Base-by-base conservation (phyloP, 2,329 filamentous ascomycete genomes). In the Elsinoe necatrix region DNA sequence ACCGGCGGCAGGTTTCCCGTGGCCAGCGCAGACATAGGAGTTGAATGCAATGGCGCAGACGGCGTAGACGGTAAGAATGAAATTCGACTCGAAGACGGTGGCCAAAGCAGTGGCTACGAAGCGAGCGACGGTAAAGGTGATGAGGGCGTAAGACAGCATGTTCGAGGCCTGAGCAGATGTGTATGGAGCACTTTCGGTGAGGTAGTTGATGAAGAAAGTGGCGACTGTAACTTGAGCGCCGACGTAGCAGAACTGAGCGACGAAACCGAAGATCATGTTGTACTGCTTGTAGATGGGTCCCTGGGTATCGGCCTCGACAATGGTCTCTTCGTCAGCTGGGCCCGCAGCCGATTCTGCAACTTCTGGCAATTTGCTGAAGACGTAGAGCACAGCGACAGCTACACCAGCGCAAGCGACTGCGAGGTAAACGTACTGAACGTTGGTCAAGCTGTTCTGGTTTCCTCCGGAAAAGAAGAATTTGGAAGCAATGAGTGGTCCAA, bases 171-270 rank as follows among this genome's bases (percentile, higher is more conserved):
- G 54, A 6, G 64, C 61, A 11, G 63, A 52, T 41, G 62, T 61
- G 61, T 63, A 69, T 9, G 59, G 45, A 21, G 66, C 67, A 57
- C 64, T 65, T 56, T 70, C 68, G 43, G 64, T 68, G n/a, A 67
- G 65, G 59, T 72, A 72, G 63, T 72, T 72, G 65, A 72, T 70
- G 65, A 71, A 71, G 61, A 71, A 68, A 12, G 66, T 63, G 18
- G 66, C 69, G 54, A 66, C 64, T 41, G 68, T 68, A 55, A 71
- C 68, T 57, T 71, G 68, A 18, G 69, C 66, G 56, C 69, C 68
- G 50, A 71, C 69, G 61, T 71, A 71, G 63, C 67, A 70, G 67
- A 69, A 66, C 57, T 66, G 64, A 4, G 69, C 68, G 31, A 67
- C 54, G 63, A 71, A 68, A 34, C 67, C 69, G 58, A 66, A 69